phyloP scores from a whole-genome alignment of 768 basidiomycete species.

The Mrakia gelida region DNA sequence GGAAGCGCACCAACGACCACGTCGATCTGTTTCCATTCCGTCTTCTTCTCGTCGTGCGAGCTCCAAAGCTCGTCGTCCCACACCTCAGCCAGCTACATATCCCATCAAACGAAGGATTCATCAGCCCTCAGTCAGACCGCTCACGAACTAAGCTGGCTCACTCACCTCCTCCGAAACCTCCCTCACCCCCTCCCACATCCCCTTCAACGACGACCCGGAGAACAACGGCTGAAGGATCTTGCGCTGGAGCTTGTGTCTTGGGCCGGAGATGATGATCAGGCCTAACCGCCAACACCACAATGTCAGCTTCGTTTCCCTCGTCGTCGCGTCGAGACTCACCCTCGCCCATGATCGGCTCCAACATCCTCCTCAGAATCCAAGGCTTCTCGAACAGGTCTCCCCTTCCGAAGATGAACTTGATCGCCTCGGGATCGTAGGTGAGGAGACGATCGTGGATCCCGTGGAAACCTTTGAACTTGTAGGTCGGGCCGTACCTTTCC shows the following conservation, averaged over 20 bases:
- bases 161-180: constrained; percentile 5
- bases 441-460: constrained; percentile 10
- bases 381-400: not conserved
- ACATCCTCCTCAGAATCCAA: not conserved
- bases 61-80: not conserved
- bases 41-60: not conserved
- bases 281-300: not conserved
- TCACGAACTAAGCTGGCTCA: not conserved
- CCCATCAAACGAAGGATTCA: too few species aligned
- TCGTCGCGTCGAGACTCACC: not conserved
- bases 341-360: not conserved
- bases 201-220: not conserved
- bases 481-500: not conserved
- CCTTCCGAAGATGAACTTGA: not conserved
- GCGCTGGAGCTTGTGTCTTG: not conserved
- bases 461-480: constrained; percentile 7
- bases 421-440: not conserved
- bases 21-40: not conserved
- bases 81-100: not conserved
- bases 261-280: not conserved
- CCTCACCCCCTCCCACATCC: not conserved
- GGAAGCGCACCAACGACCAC: not conserved
- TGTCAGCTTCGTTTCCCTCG: too few species aligned
- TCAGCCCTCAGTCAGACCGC: not conserved
- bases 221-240: constrained; percentile 13